phyloP scores from a whole-genome alignment of 2,329 filamentous ascomycete species.

The Beauveria scarabaeidicola region DNA sequence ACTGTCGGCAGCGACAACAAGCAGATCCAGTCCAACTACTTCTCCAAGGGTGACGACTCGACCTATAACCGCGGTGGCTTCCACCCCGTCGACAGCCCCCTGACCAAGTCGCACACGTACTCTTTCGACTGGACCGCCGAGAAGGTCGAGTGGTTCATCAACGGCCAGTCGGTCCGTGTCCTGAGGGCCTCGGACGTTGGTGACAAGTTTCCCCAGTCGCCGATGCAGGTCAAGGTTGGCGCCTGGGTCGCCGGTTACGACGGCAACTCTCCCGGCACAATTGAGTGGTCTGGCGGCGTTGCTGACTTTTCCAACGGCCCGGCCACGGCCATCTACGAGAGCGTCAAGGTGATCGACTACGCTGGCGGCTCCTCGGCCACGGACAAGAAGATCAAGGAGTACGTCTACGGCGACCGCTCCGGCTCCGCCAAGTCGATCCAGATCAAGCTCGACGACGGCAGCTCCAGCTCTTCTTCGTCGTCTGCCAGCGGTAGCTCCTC shows the following conservation, averaged over 20 bases:
- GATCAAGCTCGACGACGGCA: slow-evolving; percentile 24
- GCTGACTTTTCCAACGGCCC: slow-evolving; percentile 44
- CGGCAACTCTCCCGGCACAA: slow-evolving; percentile 59
- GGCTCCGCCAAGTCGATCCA: slow-evolving; percentile 45
- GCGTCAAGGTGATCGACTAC: slow-evolving; percentile 45
- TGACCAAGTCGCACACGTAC: slow-evolving; percentile 59
- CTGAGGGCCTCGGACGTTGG: slow-evolving; percentile 51
- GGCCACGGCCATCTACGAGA: slow-evolving; percentile 50
- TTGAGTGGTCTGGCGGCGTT: slow-evolving; percentile 62
- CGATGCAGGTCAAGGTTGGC: slow-evolving; percentile 63
- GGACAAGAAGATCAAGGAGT: slow-evolving; percentile 36
- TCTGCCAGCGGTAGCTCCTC: slow-evolving; percentile 20
- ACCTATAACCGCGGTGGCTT: slow-evolving; percentile 61
- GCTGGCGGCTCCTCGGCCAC: slow-evolving; percentile 37
- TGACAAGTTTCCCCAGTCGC: slow-evolving; percentile 58
- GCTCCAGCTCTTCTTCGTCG: slow-evolving; percentile 20
- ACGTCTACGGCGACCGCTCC: slow-evolving; percentile 41
- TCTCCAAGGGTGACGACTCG: slow-evolving; percentile 64
- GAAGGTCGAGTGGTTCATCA: slow-evolving; percentile 55
- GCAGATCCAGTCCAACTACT: slow-evolving; percentile 83
- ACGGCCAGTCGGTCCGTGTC: slow-evolving; percentile 53
- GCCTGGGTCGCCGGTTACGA: slow-evolving; percentile 55
- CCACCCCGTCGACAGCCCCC: slow-evolving; percentile 47
- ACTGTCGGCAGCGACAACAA: slow-evolving; percentile 71
- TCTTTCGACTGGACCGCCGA: slow-evolving; percentile 59